These are phyloP conservation scores for Fusarium pseudonygamai DNA, from an alignment of 2,329 filamentous ascomycete genomes.

Conservation along the genomic window DNA sequence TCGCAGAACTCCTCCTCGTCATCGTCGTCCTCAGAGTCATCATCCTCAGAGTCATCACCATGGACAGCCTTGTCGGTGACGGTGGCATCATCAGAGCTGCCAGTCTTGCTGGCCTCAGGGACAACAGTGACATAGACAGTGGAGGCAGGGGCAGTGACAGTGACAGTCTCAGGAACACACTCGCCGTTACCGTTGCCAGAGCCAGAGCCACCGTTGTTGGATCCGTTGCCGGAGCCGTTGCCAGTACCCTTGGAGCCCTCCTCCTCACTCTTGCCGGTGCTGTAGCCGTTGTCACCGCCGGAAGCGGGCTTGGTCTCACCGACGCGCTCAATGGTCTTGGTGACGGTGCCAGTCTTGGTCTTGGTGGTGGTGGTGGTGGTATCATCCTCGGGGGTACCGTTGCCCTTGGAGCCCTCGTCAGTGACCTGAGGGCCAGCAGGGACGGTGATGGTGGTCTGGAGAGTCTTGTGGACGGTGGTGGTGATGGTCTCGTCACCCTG, in stretches of 20 bases:
- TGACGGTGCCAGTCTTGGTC: slow-evolving; percentile 50
- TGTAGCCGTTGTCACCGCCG: slow-evolving; percentile 33
- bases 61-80: slow-evolving; percentile 31
- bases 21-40: slow-evolving; percentile 27
- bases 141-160: slow-evolving; percentile 46
- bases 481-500: slow-evolving; percentile 51
- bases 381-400: slow-evolving; percentile 41
- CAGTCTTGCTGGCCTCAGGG: slow-evolving; percentile 33
- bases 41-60: slow-evolving; percentile 23
- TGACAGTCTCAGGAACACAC: slow-evolving; percentile 43
- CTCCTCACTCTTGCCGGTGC: slow-evolving; percentile 18
- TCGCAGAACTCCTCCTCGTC: slow-evolving; percentile 35
- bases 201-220: slow-evolving; percentile 12
- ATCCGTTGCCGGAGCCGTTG: slow-evolving; percentile 7
- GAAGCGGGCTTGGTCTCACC: slow-evolving; percentile 36
- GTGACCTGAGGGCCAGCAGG: slow-evolving; percentile 32
- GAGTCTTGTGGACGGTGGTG: slow-evolving; percentile 56
- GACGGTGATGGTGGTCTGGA: slow-evolving; percentile 51
- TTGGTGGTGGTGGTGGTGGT: slow-evolving; percentile 51
- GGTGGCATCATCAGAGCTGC: slow-evolving; percentile 31
- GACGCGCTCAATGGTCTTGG: slow-evolving; percentile 47
- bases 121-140: slow-evolving; percentile 51
- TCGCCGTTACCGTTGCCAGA: slow-evolving; percentile 5
- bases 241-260: slow-evolving; percentile 23
- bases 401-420: slow-evolving; percentile 29